Evolutionary conservation across 768 basidiomycete genomes (phyloP), one percentile per base, ranked within the genome.

Genomic region (Boletus rex-veris): DNA sequence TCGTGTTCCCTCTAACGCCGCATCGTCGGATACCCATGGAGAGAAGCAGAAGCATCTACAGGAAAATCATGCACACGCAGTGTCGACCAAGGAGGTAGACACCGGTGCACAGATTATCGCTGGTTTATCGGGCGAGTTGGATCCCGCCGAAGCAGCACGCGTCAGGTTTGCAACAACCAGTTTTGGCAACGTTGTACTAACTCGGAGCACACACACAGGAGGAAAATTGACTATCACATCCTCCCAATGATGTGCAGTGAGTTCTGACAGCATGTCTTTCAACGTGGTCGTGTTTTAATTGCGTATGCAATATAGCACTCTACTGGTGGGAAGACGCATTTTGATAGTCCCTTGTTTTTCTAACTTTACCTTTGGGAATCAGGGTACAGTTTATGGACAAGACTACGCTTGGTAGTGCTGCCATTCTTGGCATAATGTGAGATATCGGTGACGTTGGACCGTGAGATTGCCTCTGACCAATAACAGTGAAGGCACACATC

Each of bases 341-440:
- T 5, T 14, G 4, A 28, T 16, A 19, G 11, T 7, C 11, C 19
- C 12, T 3, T 3, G 7, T 35, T 16, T 8, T 5, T 21, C 7
- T 43, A 10, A 46, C 35, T 36, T 15, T 14, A 24, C 30, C 4
- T 16, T 24, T 24, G 49, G 40, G 14, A 21, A 8, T n/a, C 54
- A 83, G 86, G 79, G 77, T 89, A n/a, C 86, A 88, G 63, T 88
- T 83, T 55, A 88, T 88, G 83, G 87, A 88, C 58, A 88, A 88
- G 70, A 84, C 82, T 0, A 89, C 86, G 0, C 72, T 88, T 4
- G 86, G 85, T 1, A 81, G 77, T 53, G 63, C 85, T 1, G 81
- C 87, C 2, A 86, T 89, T 57, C 75, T 90, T 41, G 88, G 88
- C 1, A 88, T 89, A 61, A 71, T 73, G 88, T 85, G 35, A 55